Evolutionary conservation across 148 eudicot genomes (phyloP), one percentile per base, ranked within the genome.

Genomic region (Silene uniflora): DNA sequence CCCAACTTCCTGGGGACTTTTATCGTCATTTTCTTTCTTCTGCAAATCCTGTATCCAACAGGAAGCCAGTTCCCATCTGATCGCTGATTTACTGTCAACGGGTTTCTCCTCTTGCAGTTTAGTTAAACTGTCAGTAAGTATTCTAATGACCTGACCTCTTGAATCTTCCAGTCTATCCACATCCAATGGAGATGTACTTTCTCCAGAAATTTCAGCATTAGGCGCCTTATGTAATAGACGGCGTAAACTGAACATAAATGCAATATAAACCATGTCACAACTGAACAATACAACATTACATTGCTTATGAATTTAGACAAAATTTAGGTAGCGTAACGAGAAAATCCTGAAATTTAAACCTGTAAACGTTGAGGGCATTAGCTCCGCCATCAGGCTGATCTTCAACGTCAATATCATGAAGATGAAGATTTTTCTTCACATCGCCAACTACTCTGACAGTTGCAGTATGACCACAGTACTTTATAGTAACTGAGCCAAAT

Each of bases 41-140:
- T 91, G 99, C 77, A 96, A 81, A 87, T 96, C 91, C 77, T 96
- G 97, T 46, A 96, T 80, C 99, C 98, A 96, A 80, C 97, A 92
- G 65, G 99, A 96, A 86, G 93, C 94, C 60, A 96, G 93, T 83
- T 96, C 99, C 99, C 99, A 96, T 87, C 99, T 91, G 56, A 96
- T 83, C 77, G 83, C 74, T 24, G 77, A 76, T 80, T 84, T 82
- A 39, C 74, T 69, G 42, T 70, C 82, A 21, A 74, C 81, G 69
- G 80, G 78, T 71, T 79, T 82, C 73, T 84, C 87, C 62, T 90
- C 88, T 69, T 87, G 86, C 68, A 96, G 81, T 75, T 81, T 84
- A 67, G 71, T 77, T 83, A 91, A 76, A 79, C 99, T 88, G 67
- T 91, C 89, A 72, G 83, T 80, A 47, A 92, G 80, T 78, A 92